Base-by-base conservation (phyloP, 176 grass and related monocot species). In the Chrysopogon serrulatus region DNA sequence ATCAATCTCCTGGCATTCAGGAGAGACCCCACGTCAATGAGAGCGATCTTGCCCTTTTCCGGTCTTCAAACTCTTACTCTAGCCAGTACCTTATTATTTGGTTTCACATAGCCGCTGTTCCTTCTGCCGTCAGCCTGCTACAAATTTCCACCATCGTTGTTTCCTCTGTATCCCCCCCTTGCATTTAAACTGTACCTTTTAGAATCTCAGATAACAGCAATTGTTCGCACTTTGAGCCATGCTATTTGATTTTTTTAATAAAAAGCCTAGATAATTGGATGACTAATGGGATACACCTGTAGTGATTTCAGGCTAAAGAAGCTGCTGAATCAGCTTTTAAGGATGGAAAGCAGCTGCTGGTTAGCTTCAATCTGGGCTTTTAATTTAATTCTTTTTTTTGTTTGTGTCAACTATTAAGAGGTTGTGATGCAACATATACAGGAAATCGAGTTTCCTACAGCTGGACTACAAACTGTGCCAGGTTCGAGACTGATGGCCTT, bases 391-490 rank as follows among this genome's bases (percentile, higher is more conserved):
- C 16, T 11, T 44, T 76, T 27, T 80, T 32, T 3, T 85, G 71
- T 63, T 43, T 18, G 6, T 32, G 15, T 74, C 18, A 85, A 31
- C 15, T 73, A 6, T 73, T 45, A 39, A 80, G 74, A 77, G 36
- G 60, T 37, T 84, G 11, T 79, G 27, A 78, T 90, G 17, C 19
- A 62, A 84, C 68, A 60, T 82, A 33, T 87, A 66, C 89, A 95
- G 96, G 93, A 98, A 88, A 88, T 98, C 31, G 96, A 98, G 79
- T 98, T 98, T 65, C 96, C 93, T 86, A 95, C 96, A 63, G 68
- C 91, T 73, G 90, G 96, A 82, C 87, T 98, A 56, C 89, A 95
- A 86, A 90, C 91, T 62, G 93, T 98, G 37, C 91, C 91, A 95
- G 96, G 96, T 98, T 76, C 77, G 18, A 73, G 33, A 61, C 44